phyloP scores from a whole-genome alignment of 2,329 filamentous ascomycete genomes.

The Microdochium paspali region DNA sequence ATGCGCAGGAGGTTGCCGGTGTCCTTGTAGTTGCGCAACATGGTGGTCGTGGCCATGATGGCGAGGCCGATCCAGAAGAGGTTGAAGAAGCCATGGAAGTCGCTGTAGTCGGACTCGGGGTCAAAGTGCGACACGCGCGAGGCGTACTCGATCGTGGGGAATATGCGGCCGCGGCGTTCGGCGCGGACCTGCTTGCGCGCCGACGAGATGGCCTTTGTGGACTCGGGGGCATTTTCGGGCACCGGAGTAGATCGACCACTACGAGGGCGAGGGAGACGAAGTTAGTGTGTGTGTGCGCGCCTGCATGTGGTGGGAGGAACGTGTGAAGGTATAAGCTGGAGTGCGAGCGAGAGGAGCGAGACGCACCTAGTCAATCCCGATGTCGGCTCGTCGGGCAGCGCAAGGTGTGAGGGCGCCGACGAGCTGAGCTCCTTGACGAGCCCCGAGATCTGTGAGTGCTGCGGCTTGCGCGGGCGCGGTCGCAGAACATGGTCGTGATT shows the following conservation, averaged over 20 bases:
- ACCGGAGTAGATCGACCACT: constrained; percentile 75
- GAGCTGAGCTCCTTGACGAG: constrained; percentile 31
- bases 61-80: constrained; percentile 96
- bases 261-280: constrained; percentile 22
- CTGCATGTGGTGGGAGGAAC: too few relatives aligned
- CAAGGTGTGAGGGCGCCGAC: constrained; percentile 22
- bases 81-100: constrained; percentile 96
- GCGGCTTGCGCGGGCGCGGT: constrained; percentile 38
- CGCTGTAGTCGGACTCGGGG: constrained; percentile 78
- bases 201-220: constrained; percentile 73
- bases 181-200: constrained; percentile 77
- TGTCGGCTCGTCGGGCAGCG: constrained; percentile 21
- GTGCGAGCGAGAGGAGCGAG: constrained; percentile 6
- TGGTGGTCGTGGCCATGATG: constrained; percentile 95
- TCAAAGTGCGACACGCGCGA: constrained; percentile 93
- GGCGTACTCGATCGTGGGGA: constrained; percentile 87
- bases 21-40: constrained; percentile 86
- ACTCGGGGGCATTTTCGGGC: constrained; percentile 85
- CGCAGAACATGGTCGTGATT: constrained; percentile 33
- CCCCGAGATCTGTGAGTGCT: constrained; percentile 36
- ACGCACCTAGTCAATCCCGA: constrained; percentile 41
- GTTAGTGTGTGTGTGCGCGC: too few relatives aligned
- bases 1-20: constrained; percentile 80
- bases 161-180: constrained; percentile 73
- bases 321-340: too few relatives aligned